A percentile compares a stretch with the other conserved stretches of the same genome.
Conservation (phyloP, 108 stramenopile genomes). For the Mediolabrus comicus region DNA sequence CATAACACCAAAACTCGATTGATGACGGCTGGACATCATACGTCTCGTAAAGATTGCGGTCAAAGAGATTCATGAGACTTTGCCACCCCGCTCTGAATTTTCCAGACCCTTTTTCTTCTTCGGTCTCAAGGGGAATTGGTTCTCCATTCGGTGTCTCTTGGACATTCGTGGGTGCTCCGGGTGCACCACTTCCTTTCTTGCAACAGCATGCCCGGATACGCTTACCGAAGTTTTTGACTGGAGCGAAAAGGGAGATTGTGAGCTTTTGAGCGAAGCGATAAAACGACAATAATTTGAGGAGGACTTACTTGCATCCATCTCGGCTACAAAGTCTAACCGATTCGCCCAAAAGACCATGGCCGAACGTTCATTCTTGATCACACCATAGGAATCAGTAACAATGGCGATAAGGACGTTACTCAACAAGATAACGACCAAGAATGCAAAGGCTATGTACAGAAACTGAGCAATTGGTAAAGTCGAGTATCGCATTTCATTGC, state of each 20-base stretch:
- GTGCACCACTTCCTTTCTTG: slow-evolving; percentile 17
- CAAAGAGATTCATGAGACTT: slow-evolving; percentile 44
- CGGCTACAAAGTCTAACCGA: slow-evolving; percentile 59
- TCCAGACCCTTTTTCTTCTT: slow-evolving; percentile 7
- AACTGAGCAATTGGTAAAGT: slow-evolving; percentile 32
- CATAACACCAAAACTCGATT: slow-evolving; percentile 50
- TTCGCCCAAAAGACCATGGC: slow-evolving; percentile 65
- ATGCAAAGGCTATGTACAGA: slow-evolving; percentile 45
- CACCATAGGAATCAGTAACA: slow-evolving; percentile 58
- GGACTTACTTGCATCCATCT: slow-evolving; percentile 63
- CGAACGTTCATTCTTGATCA: slow-evolving; percentile 57
- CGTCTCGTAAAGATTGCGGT: slow-evolving; percentile 38
- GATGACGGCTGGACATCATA: slow-evolving; percentile 31
- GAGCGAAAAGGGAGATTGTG: no score
- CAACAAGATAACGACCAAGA: slow-evolving; percentile 56
- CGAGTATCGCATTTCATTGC: slow-evolving; percentile 35
- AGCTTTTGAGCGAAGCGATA: no score
- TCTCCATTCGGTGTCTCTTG: slow-evolving; percentile 29
- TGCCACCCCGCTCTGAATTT: slow-evolving; percentile 40
- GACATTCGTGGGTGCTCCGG: slow-evolving; percentile 27
- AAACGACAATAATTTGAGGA: no score
- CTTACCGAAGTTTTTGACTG: slow-evolving; percentile 35
- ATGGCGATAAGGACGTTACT: slow-evolving; percentile 63
- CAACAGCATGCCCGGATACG: slow-evolving; percentile 5
- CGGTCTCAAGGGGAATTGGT: slow-evolving; percentile 12